Conservation (phyloP, 164 flowering plant species). For the Brasenia schreberi region DNA sequence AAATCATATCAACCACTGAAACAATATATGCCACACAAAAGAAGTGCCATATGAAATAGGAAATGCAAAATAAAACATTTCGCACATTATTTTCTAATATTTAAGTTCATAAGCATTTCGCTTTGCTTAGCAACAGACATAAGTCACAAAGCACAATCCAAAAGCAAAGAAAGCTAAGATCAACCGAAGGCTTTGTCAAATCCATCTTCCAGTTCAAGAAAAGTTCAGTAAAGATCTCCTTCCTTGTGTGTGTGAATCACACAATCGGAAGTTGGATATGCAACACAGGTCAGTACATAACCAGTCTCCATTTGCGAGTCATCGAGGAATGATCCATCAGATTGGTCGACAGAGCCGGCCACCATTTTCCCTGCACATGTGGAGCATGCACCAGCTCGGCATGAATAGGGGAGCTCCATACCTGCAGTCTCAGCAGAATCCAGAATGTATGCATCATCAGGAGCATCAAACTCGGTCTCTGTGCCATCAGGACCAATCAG, state of each 20-base stretch:
- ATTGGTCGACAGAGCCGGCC: conserved; percentile 53
- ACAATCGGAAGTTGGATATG: conserved; percentile 53
- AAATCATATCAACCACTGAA: no score
- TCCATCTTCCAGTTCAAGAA: no score
- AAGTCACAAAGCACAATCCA: no score
- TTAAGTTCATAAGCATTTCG: no score
- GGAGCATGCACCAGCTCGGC: conserved; percentile 82
- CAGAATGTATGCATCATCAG: conserved; percentile 50
- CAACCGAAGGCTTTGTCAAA: no score
- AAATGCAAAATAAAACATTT: no score
- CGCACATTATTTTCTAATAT: no score
- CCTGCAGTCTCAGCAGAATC: conserved; percentile 64
- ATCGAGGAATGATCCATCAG: conserved; percentile 67
- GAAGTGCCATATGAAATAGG: no score
- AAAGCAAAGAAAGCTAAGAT: no score
- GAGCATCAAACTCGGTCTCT: conserved; percentile 51
- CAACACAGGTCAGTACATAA: conserved; percentile 52
- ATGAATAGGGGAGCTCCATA: conserved; percentile 58
- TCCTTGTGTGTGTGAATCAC: conserved; percentile 1
- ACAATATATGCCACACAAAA: no score
- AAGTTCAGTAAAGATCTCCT: not conserved
- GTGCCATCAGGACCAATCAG: conserved; percentile 48
- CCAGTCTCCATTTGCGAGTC: conserved; percentile 37
- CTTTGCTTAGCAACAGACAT: no score
- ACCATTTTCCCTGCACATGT: conserved; percentile 55